phyloP scores from a whole-genome alignment of 768 basidiomycete species.

The Pleurotus giganteus region DNA sequence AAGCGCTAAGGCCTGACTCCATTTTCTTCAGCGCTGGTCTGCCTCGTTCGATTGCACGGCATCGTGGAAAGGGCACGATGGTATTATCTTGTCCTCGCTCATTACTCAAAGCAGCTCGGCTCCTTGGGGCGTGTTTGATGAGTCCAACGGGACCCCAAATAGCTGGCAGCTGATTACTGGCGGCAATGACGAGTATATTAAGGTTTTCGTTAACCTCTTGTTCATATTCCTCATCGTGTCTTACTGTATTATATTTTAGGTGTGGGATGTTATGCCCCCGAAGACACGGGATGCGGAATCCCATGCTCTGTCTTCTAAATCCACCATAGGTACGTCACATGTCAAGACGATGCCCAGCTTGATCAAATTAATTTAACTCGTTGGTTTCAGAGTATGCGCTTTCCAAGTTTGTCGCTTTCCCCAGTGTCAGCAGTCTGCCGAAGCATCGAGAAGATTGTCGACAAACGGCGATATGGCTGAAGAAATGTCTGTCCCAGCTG shows the following conservation, averaged over 20 bases:
- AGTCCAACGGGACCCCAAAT: conserved; percentile 17
- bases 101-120: conserved; percentile 36
- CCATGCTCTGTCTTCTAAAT: conserved; percentile 20
- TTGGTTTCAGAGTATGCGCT: conserved; percentile 62
- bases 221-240: background rate
- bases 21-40: conserved; percentile 64
- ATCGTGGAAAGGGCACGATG: conserved; percentile 76
- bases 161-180: conserved; percentile 64
- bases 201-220: conserved; percentile 42
- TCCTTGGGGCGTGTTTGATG: background rate
- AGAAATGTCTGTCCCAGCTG: conserved; percentile 83
- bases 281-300: conserved; percentile 19
- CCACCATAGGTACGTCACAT: conserved; percentile 21
- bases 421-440: conserved; percentile 74
- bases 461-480: conserved; percentile 91
- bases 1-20: background rate
- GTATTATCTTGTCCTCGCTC: conserved; percentile 80
- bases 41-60: conserved; percentile 82
- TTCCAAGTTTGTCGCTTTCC: conserved; percentile 83
- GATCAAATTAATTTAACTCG: background rate
- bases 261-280: conserved; percentile 52
- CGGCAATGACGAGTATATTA: conserved; percentile 83
- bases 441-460: conserved; percentile 82
- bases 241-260: conserved; percentile 26
- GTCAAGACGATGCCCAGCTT: background rate